Evolutionary conservation across 345 rosid species (phyloP).

Genomic region (Lumnitzera racemosa): DNA sequence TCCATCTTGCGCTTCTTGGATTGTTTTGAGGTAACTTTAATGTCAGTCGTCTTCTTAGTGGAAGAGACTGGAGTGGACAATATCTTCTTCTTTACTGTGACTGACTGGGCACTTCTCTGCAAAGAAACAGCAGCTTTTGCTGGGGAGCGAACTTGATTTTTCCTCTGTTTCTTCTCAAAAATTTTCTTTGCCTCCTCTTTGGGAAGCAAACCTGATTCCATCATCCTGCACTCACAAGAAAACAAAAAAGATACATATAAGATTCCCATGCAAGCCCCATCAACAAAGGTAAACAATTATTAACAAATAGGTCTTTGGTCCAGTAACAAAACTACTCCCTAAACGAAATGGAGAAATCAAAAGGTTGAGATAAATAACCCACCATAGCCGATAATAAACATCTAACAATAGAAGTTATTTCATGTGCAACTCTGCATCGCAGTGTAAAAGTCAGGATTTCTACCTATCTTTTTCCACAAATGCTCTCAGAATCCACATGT

Average conservation of each 20-base stretch:
- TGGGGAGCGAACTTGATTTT: conserved; percentile 40
- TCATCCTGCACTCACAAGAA: conserved; percentile 55
- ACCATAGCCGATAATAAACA: too few relatives aligned
- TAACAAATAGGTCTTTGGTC: not conserved
- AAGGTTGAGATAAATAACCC: too few relatives aligned
- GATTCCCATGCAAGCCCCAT: not conserved
- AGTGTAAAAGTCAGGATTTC: too few relatives aligned
- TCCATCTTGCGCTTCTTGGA: conserved; percentile 46
- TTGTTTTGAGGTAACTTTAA: conserved; percentile 31
- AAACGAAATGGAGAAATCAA: not conserved
- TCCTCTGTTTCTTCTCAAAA: conserved; percentile 58
- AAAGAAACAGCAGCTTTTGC: conserved; percentile 33
- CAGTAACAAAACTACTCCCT: not conserved
- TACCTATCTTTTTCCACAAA: too few relatives aligned
- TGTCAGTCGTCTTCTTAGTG: conserved; percentile 35
- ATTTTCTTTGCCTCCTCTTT: conserved; percentile 61
- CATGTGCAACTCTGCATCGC: too few relatives aligned
- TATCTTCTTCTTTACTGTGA: conserved; percentile 23
- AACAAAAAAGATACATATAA: not conserved
- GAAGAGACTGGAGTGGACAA: conserved; percentile 25
- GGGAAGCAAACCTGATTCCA: conserved; percentile 91
- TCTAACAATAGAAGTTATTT: too few relatives aligned
- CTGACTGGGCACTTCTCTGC: conserved; percentile 28
- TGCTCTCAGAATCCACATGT: too few relatives aligned
- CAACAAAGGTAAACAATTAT: not conserved